Base-by-base conservation (phyloP, 306 rosid species). In the Elaeagnus macrophylla region DNA sequence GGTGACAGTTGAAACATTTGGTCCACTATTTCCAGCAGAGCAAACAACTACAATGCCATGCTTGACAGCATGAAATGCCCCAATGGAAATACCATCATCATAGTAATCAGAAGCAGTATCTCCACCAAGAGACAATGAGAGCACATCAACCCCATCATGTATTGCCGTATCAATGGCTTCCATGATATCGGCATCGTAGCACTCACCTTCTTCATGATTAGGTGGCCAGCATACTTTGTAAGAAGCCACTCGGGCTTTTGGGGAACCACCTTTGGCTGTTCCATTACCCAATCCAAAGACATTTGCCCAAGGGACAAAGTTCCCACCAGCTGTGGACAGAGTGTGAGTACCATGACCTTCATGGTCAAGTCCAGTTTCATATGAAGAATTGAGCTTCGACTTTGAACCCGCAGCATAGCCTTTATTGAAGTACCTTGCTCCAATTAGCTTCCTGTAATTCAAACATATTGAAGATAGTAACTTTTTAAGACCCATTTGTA, bases 341-440 rank as follows among this genome's bases (percentile, higher is more conserved):
- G 96, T 84, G 82, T 88, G 96, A 39, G 94, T 70, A 7, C 90
- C 96, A 64, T 84, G 94, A 6, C 94, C 96, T 0, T 44, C 69
- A 12, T 44, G 17, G 72, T 88, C 94, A 35, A 76, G 48, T 13
- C 72, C 73, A 15, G 67, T 65, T 65, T 66, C 43, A 1, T 45
- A 36, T 0, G 62, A 19, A 1, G 32, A 39, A 58, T 66, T 62
- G 2, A 10, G 12, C 45, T 45, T 15, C 5, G 6, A 6, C 47
- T 68, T 67, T 17, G 11, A 49, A 17, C 10, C 0, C 1, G 67
- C 61, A 4, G 35, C 39, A 32, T 66, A 76, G 1, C 94, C 90
- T 71, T 73, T 62, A 83, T 78, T 77, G 83, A 81, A 88, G 89
- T 68, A 83, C 63, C 82, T 79, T 19, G 87, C 86, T 48, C 96